Base-by-base conservation (phyloP, 768 basidiomycete species). In the Candolleomyces eurysporus region DNA sequence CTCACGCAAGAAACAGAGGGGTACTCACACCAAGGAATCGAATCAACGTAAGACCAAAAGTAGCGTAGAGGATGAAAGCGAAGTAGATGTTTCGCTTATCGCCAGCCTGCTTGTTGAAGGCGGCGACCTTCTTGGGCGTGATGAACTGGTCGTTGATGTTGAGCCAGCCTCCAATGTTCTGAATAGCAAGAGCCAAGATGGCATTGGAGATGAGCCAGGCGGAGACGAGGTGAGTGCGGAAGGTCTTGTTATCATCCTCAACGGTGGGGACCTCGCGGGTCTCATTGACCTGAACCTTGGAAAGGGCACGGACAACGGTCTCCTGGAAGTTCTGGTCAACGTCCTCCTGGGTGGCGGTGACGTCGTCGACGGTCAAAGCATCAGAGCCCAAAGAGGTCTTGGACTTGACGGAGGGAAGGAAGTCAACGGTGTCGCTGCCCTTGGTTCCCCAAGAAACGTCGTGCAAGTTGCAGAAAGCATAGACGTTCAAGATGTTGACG, bases 361-460 rank as follows among this genome's bases (percentile, higher is more conserved):
- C 87, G 66, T 96, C 95, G 68, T 96, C 93, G 14, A 96, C 93
- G 42, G 93, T 89, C 11, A 84, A 82, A 6, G 84, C 84, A 43
- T 89, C 91, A 3, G 84, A 82, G 55, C 87, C 90, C 71, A 63
- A 46, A 19, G 89, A 87, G 48, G 80, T 75, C 73, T 95, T 95
- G 65, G 86, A 89, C 4, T 89, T 90, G 26, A 96, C 85, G 0
- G 94, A 91, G 3, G 95, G 96, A 9, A 98, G 80, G 4, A 89
- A 88, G 68, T 97, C 96, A 4, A 90, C 94, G 73, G 95, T 95
- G 76, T 98, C 96, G 58, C 88, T 91, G 55, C 93, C 94, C 77
- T 96, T 95, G 11, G 94, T 96, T 74, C 94, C 94, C 94, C 95
- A 96, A 17, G 90, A 92, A 26, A 91, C 91, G 72, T 95, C 94